phyloP scores from a whole-genome alignment of 169 alveolate genomes.

The Condylostoma magnum region DNA sequence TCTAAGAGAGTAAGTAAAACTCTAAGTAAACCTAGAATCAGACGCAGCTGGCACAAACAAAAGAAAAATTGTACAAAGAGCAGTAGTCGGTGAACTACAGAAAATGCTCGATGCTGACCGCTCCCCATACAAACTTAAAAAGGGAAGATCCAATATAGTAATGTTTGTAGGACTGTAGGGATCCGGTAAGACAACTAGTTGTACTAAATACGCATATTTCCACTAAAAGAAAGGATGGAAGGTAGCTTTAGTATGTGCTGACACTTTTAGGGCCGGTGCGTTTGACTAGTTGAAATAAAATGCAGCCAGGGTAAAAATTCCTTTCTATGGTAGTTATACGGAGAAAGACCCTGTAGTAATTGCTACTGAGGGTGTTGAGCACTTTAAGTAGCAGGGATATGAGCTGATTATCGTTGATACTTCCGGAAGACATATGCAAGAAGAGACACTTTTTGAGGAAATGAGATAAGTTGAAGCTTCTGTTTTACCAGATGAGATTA shows the following conservation, averaged over 20 bases:
- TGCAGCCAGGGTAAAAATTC: constrained; percentile 98
- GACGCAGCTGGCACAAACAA: constrained; percentile 63
- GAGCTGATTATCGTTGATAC: constrained; percentile 99
- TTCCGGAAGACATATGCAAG: constrained; percentile 99
- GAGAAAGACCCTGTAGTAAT: constrained; percentile 99
- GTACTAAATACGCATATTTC: constrained; percentile 98
- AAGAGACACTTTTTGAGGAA: constrained; percentile 97
- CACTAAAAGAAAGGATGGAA: constrained; percentile 96
- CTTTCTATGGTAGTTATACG: constrained; percentile 98
- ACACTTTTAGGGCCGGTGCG: constrained; percentile 99
- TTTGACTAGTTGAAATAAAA: constrained; percentile 99
- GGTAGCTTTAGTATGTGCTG: constrained; percentile 99
- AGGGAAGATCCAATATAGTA: constrained; percentile 93
- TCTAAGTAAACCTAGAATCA: constrained; percentile 74
- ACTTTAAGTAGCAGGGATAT: constrained; percentile 92
- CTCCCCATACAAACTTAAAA: constrained; percentile 89
- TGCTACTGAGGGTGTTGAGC: constrained; percentile 98
- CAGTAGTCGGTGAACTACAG: constrained; percentile 93
- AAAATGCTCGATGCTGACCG: constrained; percentile 91
- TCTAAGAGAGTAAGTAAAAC: constrained; percentile 86
- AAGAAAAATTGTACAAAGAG: constrained; percentile 72
- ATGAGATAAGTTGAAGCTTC: constrained; percentile 94
- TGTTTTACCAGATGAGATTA: constrained; percentile 21
- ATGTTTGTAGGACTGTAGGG: constrained; percentile 99
- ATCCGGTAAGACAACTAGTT: constrained; percentile 99